Evolutionary conservation across 345 rosid genomes (phyloP).

Genomic region (Triadica sebifera): DNA sequence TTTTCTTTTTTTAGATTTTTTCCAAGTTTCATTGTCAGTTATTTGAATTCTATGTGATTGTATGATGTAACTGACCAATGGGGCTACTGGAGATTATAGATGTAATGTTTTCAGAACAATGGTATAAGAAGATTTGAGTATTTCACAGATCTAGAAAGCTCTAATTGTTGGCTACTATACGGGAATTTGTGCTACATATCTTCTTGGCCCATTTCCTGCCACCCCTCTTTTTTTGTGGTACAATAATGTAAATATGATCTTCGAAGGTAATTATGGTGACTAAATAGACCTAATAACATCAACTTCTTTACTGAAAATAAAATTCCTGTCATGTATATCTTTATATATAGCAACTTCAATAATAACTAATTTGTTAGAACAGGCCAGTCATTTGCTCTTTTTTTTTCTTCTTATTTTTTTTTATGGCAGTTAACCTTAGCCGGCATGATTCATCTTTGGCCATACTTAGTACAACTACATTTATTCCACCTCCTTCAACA

Average conservation of each 20-base stretch:
- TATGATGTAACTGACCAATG: background rate
- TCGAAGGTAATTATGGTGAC: background rate
- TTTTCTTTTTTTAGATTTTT: background rate
- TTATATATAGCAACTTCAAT: background rate
- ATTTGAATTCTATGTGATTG: background rate
- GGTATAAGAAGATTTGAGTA: background rate
- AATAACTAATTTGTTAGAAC: background rate
- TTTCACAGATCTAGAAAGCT: background rate
- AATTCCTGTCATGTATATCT: background rate
- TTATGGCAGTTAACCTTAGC: constrained; percentile 74
- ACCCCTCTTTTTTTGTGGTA: background rate
- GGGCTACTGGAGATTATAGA: background rate
- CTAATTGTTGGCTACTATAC: background rate
- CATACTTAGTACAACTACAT: constrained; percentile 51
- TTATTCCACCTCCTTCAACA: constrained; percentile 77
- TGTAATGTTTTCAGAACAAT: background rate
- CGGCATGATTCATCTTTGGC: constrained; percentile 63
- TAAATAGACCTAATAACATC: background rate
- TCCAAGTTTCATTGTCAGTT: background rate
- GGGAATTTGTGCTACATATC: background rate
- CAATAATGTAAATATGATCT: background rate
- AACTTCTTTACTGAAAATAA: background rate
- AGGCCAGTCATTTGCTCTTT: background rate
- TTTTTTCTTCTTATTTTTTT: too few relatives aligned
- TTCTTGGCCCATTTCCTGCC: background rate